Base-by-base conservation (phyloP, 164 flowering plant genomes). In the Pachysandra terminalis region DNA sequence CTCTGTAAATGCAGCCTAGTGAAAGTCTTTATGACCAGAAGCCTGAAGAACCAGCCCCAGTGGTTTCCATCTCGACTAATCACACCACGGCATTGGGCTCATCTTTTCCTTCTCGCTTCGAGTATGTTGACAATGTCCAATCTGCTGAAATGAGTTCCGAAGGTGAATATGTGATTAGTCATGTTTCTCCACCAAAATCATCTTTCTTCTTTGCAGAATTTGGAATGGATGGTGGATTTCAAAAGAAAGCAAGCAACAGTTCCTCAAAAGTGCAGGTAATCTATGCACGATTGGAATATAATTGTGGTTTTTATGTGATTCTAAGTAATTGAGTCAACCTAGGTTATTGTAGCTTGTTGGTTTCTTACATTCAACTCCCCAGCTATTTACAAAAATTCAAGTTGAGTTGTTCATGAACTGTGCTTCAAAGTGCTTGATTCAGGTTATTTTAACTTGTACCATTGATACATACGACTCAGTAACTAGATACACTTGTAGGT, bases 11-110 rank as follows among this genome's bases (percentile, higher is more conserved):
- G 85, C 93, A 95, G 98, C 76, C 97, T 62, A 95, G 78, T 79
- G 98, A 92, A 75, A 85, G 80, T 82, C 86, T 95, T 13, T 95
- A 90, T 81, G 98, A 95, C 28, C 98, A 95, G 77, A 92, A 92
- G 82, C 98, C 98, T 61, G 91, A 87, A 78, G 98, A 92, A 73
- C 87, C 87, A 53, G 77, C 84, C 55, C 89, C 89, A 56, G 69
- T 67, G 9, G 82, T 81, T 73, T 48, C 90, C 25, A 64, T 89
- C 49, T 73, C 89, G 53, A 73, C 81, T 65, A 83, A 65, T 75
- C 70, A 65, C 63, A 65, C 82, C 32, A 60, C 88, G 26, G 57
- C 82, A 28, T 70, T 65, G 61, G 81, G 81, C 21, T 51, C 87
- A 45, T 79, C 89, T 57, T 75, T 81, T 63, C 73, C 90, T 61